Conservation (phyloP, 1,284 basidiomycete genomes). For the Rhodotorula glutinis region DNA sequence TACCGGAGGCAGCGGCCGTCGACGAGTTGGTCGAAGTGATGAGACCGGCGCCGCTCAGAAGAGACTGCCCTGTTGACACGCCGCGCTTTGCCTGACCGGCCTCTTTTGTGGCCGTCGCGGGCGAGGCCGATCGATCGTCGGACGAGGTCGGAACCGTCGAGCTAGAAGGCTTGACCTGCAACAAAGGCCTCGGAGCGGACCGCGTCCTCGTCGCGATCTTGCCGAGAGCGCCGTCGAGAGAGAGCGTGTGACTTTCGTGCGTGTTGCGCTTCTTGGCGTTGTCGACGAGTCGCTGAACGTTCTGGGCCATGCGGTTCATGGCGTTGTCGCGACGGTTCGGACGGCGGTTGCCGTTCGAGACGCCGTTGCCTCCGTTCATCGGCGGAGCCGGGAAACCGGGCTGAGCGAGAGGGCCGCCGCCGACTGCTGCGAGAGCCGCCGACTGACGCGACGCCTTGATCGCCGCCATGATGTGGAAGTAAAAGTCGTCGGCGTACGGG, state of each 20-base stretch:
- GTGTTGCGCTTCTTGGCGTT: conserved; percentile 67
- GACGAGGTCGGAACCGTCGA: not conserved
- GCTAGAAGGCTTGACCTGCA: conserved; percentile 67
- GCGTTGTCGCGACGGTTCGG: conserved; percentile 67
- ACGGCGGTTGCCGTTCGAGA: not conserved
- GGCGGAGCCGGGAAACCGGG: too few relatives aligned
- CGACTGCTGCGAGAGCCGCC: not conserved
- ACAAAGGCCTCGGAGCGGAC: conserved; percentile 89
- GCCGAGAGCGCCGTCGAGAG: conserved; percentile 90
- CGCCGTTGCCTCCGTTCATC: conserved; percentile 43
- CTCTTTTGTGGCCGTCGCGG: not conserved
- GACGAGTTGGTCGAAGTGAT: conserved; percentile 9
- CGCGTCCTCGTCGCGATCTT: conserved; percentile 87
- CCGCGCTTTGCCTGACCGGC: conserved; percentile 1
- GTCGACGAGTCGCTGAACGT: conserved; percentile 91
- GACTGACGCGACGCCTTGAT: conserved; percentile 27
- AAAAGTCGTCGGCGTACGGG: conserved; percentile 97
- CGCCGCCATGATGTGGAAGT: conserved; percentile 86
- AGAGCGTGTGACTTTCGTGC: conserved; percentile 39
- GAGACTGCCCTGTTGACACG: conserved; percentile 27
- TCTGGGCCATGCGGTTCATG: conserved; percentile 94
- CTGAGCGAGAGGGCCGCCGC: not conserved
- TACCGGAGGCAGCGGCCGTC: not conserved
- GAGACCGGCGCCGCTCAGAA: conserved; percentile 33
- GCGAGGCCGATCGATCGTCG: not conserved